phyloP scores from a whole-genome alignment of 2,329 filamentous ascomycete species.

The Pseudocercospora fuligena region DNA sequence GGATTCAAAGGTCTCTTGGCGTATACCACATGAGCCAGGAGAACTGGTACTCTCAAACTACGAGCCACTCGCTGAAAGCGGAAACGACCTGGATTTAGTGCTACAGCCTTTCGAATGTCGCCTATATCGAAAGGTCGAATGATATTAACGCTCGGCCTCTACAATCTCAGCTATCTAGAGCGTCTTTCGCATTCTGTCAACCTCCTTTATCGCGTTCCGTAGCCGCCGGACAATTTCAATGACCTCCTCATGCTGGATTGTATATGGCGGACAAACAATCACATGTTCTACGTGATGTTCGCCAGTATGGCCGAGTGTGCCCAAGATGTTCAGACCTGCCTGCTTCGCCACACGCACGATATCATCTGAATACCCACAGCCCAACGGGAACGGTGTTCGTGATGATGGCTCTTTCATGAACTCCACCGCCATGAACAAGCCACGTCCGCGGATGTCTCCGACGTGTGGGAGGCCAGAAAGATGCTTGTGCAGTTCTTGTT shows the following conservation, averaged over 20 bases:
- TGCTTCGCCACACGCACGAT: neutral
- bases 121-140: neutral
- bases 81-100: neutral
- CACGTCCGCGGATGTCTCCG: constrained; percentile 62
- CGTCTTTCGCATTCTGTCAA: neutral
- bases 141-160: no score
- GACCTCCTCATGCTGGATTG: neutral
- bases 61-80: neutral
- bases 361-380: constrained; percentile 1
- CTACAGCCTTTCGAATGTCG: neutral
- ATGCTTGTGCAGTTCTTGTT: no score
- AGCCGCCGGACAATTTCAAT: neutral
- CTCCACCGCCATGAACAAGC: constrained; percentile 54
- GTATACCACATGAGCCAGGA: neutral
- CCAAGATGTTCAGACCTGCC: constrained; percentile 5
- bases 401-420: constrained; percentile 6
- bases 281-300: constrained; percentile 7
- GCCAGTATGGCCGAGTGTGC: neutral
- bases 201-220: neutral
- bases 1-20: neutral
- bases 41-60: constrained; percentile 1
- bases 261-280: constrained; percentile 10
- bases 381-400: neutral
- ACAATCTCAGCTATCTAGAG: no score
- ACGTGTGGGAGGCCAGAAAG: constrained; percentile 51